A percentile compares a stretch with the other conserved stretches of the same genome.
Evolutionary conservation across 441 rosid genomes (phyloP).

Genomic region (Syzygium malaccense): DNA sequence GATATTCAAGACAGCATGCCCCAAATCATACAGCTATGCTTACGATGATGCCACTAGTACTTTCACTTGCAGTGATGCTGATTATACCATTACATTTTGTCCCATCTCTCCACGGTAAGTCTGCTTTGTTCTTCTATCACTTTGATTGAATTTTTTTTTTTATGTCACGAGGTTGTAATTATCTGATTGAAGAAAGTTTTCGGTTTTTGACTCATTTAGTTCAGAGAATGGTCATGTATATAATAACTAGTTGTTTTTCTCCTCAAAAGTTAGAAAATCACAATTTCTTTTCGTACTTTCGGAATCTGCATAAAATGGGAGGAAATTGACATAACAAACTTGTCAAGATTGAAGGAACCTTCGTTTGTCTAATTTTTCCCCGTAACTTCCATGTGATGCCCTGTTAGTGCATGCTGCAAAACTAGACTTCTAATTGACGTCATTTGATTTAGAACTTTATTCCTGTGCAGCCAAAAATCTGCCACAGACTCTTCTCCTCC

Average conservation of each 20-base stretch:
- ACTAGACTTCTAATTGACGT: neutral
- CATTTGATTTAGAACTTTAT: neutral
- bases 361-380: neutral
- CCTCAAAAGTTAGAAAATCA: neutral
- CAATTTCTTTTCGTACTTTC: neutral
- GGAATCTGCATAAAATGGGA: neutral
- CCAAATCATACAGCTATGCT: conserved; percentile 15
- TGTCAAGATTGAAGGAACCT: neutral
- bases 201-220: neutral
- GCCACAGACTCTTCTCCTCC: neutral
- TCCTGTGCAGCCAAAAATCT: neutral
- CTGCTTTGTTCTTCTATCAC: neutral
- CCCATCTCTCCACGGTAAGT: neutral
- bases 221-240: neutral
- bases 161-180: neutral
- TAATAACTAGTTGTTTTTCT: neutral
- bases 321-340: neutral
- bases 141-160: neutral
- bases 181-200: neutral
- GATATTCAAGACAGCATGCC: conserved; percentile 17
- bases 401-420: neutral
- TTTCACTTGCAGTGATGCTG: conserved; percentile 13
- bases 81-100: conserved; percentile 11
- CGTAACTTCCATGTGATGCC: neutral
- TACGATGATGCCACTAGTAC: conserved; percentile 13